Base-by-base conservation (phyloP, 1,139 yeast genomes). In the Wickerhamiella infanticola region DNA sequence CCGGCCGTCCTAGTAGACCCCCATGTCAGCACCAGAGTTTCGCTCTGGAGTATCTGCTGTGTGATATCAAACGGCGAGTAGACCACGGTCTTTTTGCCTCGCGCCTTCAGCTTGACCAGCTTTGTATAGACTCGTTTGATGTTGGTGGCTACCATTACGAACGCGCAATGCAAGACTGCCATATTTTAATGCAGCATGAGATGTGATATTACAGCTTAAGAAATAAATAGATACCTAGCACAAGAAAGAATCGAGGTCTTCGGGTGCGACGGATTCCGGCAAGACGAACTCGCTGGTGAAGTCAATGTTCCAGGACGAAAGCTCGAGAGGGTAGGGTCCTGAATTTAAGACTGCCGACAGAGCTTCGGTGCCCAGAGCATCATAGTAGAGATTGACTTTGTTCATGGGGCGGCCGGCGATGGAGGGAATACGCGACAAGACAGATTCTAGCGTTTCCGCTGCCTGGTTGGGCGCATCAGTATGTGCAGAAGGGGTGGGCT, bases 301-400 rank as follows among this genome's bases (percentile, higher is more conserved):
- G 25, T 37, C 41, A 6, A 13, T 44, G 24, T 49, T 49, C 37
- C 4, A 27, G 9, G 2, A 40, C 45, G n/a, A 40, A 33, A 18
- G 33, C 44, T 25, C 36, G 4, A 11, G 18, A 8, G 11, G 35
- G 6, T 5, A 8, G 13, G 36, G 35, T 13, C 38, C 39, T n/a
- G 39, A 31, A 7, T 41, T 42, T 8, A 51, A 37, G 9, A 47
- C 53, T 3, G 49, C 46, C 4, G 50, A 31, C 29, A 51, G 25
- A 1, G 52, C 45, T n/a, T 49, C 52, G 18, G 44, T 38, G 11
- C 54, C 51, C 6, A 52, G 42, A 2, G 42, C 38, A 41, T 58
- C 62, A 45, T 58, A 58, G 47, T 58, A 58, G 11, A 58, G 53
- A 46, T 57, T 57, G 39, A 53, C 41, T 24, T 47, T 39, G 35